Conservation (phyloP, 371 early-diverging fungal genomes). For the Rhizopus sp. region DNA sequence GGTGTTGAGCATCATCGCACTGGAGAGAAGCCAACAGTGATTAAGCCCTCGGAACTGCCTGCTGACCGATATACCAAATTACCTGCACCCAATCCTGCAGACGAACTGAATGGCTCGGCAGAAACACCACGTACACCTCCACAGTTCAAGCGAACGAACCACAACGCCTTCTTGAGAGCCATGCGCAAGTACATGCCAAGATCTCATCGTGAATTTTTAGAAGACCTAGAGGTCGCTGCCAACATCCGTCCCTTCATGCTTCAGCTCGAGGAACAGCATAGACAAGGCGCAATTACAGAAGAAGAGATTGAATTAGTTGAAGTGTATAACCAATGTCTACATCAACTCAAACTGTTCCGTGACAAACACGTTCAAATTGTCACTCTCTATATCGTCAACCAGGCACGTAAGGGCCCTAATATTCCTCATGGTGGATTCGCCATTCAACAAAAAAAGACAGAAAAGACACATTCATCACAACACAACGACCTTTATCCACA, state of each 20-base stretch:
- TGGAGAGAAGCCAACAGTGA: slow-evolving; percentile 45
- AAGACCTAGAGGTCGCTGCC: slow-evolving; percentile 69
- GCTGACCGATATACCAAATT: slow-evolving; percentile 40
- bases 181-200: slow-evolving; percentile 96
- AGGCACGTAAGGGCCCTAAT: slow-evolving; percentile 77
- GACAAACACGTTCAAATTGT: slow-evolving; percentile 93
- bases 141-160: slow-evolving; percentile 50
- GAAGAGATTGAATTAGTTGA: slow-evolving; percentile 38
- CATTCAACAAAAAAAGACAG: slow-evolving; percentile 31
- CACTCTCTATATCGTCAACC: slow-evolving; percentile 87
- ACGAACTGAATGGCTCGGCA: slow-evolving; percentile 31
- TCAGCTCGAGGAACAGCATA: slow-evolving; percentile 32
- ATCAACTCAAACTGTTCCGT: slow-evolving; percentile 82
- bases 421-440: slow-evolving; percentile 64
- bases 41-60: slow-evolving; percentile 17
- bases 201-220: slow-evolving; percentile 83
- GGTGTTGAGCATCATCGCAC: slow-evolving; percentile 91
- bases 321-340: slow-evolving; percentile 80
- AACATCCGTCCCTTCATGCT: slow-evolving; percentile 62
- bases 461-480: slow-evolving; percentile 8
- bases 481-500: slow-evolving; percentile 58
- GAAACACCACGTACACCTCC: slow-evolving; percentile 35
- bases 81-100: slow-evolving; percentile 39
- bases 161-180: slow-evolving; percentile 70
- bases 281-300: slow-evolving; percentile 11